A percentile compares a stretch with the other conserved stretches of the same genome.
Evolutionary conservation across 495 filamentous ascomycete genomes (phyloP).

Genomic region (Staphylotrichum longicolle): DNA sequence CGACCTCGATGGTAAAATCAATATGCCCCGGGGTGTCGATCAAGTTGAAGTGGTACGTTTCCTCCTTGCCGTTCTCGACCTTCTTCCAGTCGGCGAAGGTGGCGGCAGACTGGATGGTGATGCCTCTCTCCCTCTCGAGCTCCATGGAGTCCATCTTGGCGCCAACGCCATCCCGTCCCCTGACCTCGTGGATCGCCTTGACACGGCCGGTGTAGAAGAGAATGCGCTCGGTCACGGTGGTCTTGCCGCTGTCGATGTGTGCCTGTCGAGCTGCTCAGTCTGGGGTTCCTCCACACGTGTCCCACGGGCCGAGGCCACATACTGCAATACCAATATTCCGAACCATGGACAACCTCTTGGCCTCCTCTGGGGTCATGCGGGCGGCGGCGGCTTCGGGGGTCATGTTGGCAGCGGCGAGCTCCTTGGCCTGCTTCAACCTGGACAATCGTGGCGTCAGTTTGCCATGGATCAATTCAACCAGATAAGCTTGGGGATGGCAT

Average conservation of each 20-base stretch:
- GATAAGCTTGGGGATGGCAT: neutral
- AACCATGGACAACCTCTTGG: constrained; percentile 69
- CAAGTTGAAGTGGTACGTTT: constrained; percentile 95
- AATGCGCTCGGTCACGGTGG: constrained; percentile 93
- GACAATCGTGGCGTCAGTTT: constrained; percentile 13
- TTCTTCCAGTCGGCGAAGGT: constrained; percentile 99
- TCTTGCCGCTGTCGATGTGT: constrained; percentile 99
- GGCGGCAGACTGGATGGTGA: constrained; percentile 97
- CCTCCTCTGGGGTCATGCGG: constrained; percentile 74
- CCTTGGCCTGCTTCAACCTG: constrained; percentile 47
- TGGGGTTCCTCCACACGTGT: no score
- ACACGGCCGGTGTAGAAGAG: constrained; percentile 98
- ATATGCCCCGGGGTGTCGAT: constrained; percentile 99
- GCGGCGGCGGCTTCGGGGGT: constrained; percentile 45
- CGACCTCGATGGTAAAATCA: constrained; percentile 99
- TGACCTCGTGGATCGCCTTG: constrained; percentile 95
- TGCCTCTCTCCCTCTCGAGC: constrained; percentile 94
- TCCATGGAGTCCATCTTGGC: constrained; percentile 99
- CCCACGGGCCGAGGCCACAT: constrained; percentile 32
- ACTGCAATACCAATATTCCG: constrained; percentile 99
- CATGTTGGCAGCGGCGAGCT: constrained; percentile 42
- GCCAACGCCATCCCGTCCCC: constrained; percentile 91
- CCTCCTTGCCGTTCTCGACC: constrained; percentile 68
- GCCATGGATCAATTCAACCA: neutral
- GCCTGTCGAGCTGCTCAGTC: constrained; percentile 56